Conservation (phyloP, 1,139 yeast species). For the Yamadazyma dendronema region DNA sequence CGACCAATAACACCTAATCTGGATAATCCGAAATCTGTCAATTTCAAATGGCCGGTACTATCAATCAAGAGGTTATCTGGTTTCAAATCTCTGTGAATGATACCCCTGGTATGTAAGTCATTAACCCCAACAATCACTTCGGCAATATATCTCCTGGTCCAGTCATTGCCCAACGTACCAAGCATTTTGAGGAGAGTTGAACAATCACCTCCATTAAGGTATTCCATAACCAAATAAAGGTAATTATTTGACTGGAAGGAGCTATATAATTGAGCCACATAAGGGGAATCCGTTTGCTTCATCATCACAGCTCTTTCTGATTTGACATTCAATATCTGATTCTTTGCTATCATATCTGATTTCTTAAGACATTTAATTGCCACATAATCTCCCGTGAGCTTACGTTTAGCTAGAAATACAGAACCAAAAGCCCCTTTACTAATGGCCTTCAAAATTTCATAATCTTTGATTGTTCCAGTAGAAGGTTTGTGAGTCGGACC, state of each 20-base stretch:
- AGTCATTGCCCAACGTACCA: slow-evolving; percentile 78
- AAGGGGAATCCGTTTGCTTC: slow-evolving; percentile 93
- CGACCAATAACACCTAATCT: slow-evolving; percentile 87
- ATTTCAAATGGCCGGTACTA: slow-evolving; percentile 79
- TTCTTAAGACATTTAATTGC: slow-evolving; percentile 94
- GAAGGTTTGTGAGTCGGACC: slow-evolving; percentile 49
- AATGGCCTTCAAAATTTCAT: slow-evolving; percentile 87
- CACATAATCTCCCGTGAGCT: slow-evolving; percentile 87
- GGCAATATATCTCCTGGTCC: slow-evolving; percentile 86
- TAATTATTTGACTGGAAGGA: slow-evolving; percentile 89
- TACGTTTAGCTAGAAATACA: slow-evolving; percentile 81
- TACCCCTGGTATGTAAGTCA: slow-evolving; percentile 83
- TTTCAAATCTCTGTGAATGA: slow-evolving; percentile 91
- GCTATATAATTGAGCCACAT: slow-evolving; percentile 85
- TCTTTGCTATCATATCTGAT: slow-evolving; percentile 94
- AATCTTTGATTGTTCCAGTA: slow-evolving; percentile 78
- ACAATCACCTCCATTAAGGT: slow-evolving; percentile 93
- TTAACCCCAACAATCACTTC: slow-evolving; percentile 90
- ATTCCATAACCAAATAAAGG: slow-evolving; percentile 93
- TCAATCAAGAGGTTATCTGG: slow-evolving; percentile 93
- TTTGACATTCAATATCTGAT: slow-evolving; percentile 90
- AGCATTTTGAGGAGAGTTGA: slow-evolving; percentile 80
- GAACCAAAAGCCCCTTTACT: slow-evolving; percentile 98
- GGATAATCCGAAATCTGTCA: slow-evolving; percentile 94
- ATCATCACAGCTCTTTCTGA: slow-evolving; percentile 97